A percentile compares a stretch with the other conserved stretches of the same genome.
These are phyloP conservation scores for Diaporthe sp. DNA, from an alignment of 2,329 filamentous ascomycete species.

Conservation along the genomic window DNA sequence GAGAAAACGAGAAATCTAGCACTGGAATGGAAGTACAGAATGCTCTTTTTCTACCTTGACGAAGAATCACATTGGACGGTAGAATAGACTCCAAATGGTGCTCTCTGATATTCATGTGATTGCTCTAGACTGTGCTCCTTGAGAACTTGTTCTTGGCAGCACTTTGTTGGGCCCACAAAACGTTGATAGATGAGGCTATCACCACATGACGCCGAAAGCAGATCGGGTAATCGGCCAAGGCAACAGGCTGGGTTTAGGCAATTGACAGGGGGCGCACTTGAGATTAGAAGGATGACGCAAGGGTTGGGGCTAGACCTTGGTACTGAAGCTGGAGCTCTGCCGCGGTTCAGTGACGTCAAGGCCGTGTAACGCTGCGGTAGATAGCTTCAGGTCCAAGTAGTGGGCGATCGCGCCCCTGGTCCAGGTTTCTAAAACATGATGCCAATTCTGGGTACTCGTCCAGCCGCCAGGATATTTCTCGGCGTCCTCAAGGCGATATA, in stretches of 20 bases:
- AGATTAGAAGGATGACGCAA: conserved; percentile 19
- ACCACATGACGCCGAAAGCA: neutral
- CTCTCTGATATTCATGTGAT: neutral
- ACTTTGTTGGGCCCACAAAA: no score
- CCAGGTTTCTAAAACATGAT: conserved; percentile 28
- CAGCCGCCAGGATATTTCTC: conserved; percentile 26
- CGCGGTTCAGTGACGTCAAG: conserved; percentile 31
- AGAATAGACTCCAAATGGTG: neutral
- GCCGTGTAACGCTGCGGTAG: conserved; percentile 30
- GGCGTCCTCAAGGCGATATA: conserved; percentile 9
- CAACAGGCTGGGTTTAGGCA: neutral
- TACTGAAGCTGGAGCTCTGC: conserved; percentile 10
- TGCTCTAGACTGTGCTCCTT: neutral
- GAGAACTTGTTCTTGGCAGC: neutral
- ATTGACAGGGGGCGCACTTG: neutral
- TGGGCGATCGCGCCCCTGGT: neutral
- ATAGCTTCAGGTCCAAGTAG: neutral
- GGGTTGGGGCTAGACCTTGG: conserved; percentile 30
- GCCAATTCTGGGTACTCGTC: conserved; percentile 1
- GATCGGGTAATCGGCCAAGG: conserved; percentile 26
- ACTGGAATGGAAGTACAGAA: neutral
- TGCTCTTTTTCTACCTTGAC: neutral
- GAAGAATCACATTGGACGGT: fast-evolving
- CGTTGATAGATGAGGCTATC: neutral
- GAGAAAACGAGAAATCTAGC: no score